Evolutionary conservation across 768 basidiomycete genomes (phyloP), one percentile per base, ranked within the genome.

Genomic region (Agaricus sinodeliciosus): DNA sequence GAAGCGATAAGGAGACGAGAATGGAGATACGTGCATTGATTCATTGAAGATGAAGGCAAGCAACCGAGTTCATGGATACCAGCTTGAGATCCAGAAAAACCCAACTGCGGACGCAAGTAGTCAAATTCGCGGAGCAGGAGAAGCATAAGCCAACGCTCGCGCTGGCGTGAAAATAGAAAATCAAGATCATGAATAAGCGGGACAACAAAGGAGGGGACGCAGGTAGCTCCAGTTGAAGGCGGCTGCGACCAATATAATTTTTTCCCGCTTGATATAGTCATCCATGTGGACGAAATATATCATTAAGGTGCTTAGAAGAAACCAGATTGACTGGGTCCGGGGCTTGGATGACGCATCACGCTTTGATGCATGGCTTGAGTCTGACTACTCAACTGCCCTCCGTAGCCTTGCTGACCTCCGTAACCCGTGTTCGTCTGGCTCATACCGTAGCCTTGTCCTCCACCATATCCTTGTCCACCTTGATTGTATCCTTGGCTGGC

Each of bases 361-460:
- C 86, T 89, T 62, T 85, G 83, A 49, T 89, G 87, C 82, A 90
- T 88, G n/a, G 86, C 80, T 57, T 86, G 85, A 36, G 79, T 75
- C 58, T 82, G 78, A 13, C 75, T 77, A 22, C 37, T 57, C 48
- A 34, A 27, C 42, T 52, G 47, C 16, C 50, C 57, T 28, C 62
- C 63, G 43, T 67, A 54, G 16, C 60, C 56, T 49, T 62, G 64
- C 19, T 62, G 63, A 50, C 57, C 53, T 45, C 42, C 50, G 16
- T 51, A 51, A 11, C 50, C 50, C 25, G 31, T 18, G 7, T 28
- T 74, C n/a, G 39, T 40, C 31, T 40, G 52, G 9, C 52, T 28
- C 43, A 48, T 35, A n/a, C 35, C 82, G 49, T 80, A 75, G 68
- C 70, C 59, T 19, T 47, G 45, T 35, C 46, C 45, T 16, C 34